phyloP scores from a whole-genome alignment of 345 rosid genomes.

The Geranium brycei region DNA sequence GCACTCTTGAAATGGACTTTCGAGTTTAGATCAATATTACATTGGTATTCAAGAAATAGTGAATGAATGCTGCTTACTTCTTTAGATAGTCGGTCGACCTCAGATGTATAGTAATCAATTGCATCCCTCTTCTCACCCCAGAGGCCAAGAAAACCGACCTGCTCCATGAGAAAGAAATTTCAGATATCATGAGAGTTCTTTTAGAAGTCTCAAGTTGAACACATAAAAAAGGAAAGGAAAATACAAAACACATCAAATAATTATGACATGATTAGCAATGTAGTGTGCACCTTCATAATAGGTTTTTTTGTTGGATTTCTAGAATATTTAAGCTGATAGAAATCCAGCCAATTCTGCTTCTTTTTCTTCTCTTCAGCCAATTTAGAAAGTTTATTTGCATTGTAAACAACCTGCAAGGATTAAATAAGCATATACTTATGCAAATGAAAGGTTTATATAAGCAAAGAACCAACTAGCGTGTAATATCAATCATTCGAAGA shows the following conservation, averaged over 20 bases:
- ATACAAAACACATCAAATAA: no score
- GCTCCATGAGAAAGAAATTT: constrained; percentile 12
- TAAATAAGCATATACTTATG: not conserved
- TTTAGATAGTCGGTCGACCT: constrained; percentile 42
- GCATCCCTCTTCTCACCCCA: constrained; percentile 67
- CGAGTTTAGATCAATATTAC: no score
- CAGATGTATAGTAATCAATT: constrained; percentile 45
- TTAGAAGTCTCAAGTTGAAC: not conserved
- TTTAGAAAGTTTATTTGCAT: constrained; percentile 57
- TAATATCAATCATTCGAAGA: not conserved
- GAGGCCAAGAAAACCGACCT: constrained; percentile 69
- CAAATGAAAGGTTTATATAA: not conserved
- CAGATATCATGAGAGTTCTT: not conserved
- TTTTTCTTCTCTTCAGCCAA: constrained; percentile 51
- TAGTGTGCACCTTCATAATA: constrained; percentile 33
- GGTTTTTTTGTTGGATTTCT: constrained; percentile 53
- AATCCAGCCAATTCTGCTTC: constrained; percentile 75
- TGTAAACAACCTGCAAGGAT: constrained; percentile 52
- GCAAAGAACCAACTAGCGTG: no score
- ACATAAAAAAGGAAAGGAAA: not conserved
- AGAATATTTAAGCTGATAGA: constrained; percentile 54
- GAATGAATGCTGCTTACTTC: constrained; percentile 23
- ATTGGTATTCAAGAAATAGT: no score
- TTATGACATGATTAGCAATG: no score
- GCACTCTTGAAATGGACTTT: no score